Percentiles rank a stretch among this genome's conserved stretches.
These are phyloP conservation scores for Trametes cingulata DNA, from an alignment of 768 basidiomycete genomes.

Conservation along the genomic window DNA sequence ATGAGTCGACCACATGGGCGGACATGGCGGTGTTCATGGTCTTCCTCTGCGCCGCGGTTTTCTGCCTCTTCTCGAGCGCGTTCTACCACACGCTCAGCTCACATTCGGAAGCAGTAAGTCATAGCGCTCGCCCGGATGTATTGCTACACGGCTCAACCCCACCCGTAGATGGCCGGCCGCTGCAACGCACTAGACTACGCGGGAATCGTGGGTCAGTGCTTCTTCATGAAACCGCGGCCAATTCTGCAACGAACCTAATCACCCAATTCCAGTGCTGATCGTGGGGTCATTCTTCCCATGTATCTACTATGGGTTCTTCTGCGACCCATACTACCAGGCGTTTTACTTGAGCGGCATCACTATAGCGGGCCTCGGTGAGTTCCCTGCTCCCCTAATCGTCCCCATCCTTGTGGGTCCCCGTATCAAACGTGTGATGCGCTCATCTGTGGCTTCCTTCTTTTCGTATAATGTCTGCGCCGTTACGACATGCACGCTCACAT, in stretches of 20 bases:
- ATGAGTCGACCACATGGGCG: constrained; percentile 57
- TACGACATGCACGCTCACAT: too few species aligned
- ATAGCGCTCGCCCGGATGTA: not conserved
- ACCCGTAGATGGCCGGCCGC: constrained; percentile 50
- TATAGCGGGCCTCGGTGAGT: constrained; percentile 59
- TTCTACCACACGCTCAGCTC: constrained; percentile 72
- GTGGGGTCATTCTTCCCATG: constrained; percentile 80
- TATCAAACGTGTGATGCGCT: not conserved
- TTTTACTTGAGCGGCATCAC: constrained; percentile 57
- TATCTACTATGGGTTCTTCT: constrained; percentile 79
- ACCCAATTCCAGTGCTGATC: constrained; percentile 48
- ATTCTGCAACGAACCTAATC: not conserved
- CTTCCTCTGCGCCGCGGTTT: constrained; percentile 71
- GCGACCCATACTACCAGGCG: constrained; percentile 52
- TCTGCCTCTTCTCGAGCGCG: constrained; percentile 72
- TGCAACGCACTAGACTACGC: constrained; percentile 76
- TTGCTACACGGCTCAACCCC: constrained; percentile 4
- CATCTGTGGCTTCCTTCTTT: not conserved
- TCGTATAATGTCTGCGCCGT: too few species aligned
- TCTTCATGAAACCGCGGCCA: not conserved
- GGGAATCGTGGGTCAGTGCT: constrained; percentile 65
- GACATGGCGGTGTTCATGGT: constrained; percentile 61
- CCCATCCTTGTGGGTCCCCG: not conserved
- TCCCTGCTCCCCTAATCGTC: not conserved
- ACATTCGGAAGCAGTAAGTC: constrained; percentile 67